Conservation (phyloP, 805 yeast genomes). For the Wickerhamomyces hampshirensis region DNA sequence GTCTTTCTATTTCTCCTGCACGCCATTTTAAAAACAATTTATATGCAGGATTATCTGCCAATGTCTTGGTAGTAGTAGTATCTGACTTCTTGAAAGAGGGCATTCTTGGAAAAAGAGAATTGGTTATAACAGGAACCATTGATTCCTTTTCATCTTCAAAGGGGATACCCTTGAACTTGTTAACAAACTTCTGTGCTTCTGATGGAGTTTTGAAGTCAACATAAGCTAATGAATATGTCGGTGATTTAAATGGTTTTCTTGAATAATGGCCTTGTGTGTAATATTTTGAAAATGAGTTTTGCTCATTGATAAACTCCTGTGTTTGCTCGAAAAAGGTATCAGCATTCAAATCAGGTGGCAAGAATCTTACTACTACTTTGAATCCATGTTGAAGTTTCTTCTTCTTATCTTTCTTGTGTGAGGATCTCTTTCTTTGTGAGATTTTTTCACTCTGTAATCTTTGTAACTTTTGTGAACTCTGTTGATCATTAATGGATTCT, state of each 20-base stretch:
- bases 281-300: constrained; percentile 23
- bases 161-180: constrained; percentile 15
- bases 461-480: too few relatives aligned
- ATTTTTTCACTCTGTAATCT: constrained; percentile 1
- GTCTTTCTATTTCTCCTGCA: constrained; percentile 18
- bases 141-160: constrained; percentile 24
- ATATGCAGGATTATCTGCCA: constrained; percentile 19
- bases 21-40: constrained; percentile 19
- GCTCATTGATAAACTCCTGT: constrained; percentile 10
- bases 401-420: not conserved
- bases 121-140: constrained; percentile 32
- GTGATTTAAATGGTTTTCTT: constrained; percentile 32
- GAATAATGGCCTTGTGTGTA: constrained; percentile 39
- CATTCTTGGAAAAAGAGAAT: constrained; percentile 30
- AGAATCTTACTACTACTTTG: constrained; percentile 33
- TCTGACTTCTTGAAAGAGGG: not conserved
- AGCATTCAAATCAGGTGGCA: constrained; percentile 37
- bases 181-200: constrained; percentile 26
- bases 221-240: constrained; percentile 39
- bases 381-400: too few relatives aligned
- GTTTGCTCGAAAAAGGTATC: constrained; percentile 26
- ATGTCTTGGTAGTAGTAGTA: too few relatives aligned
- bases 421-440: constrained; percentile 1
- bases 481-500: too few relatives aligned
- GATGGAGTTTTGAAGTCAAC: constrained; percentile 29